Base-by-base conservation (phyloP, 495 filamentous ascomycete species). In the Daldinia bambusicola region DNA sequence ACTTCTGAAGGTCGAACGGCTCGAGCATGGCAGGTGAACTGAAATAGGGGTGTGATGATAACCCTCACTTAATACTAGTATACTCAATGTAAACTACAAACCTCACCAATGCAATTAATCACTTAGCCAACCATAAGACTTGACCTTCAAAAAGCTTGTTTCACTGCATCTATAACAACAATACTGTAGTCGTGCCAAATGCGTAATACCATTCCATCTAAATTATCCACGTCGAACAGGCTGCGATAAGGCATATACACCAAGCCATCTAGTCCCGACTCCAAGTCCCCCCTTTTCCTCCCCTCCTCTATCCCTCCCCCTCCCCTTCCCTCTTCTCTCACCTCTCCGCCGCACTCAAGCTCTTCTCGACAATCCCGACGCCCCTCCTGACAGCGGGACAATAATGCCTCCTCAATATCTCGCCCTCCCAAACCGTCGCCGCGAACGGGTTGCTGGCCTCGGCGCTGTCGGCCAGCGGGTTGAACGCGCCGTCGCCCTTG, bases 371-470 rank as follows among this genome's bases (percentile, higher is more conserved):
- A 50, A 84, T 81, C 71, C 86, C 83, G 13, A 91, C 84, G n/a
- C 88, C 89, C 67, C 95, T 92, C 59, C 92, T 83, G 1, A 99
- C 90, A 68, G 88, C 88, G n/a, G 93, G 94, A 68, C 89, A 92
- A 74, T 91, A 99, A 84, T 99, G 95, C 64, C 88, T 82, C 74
- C 88, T 84, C 72, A 99, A 76, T 50, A 99, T 71, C 82, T 98
- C 94, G 2, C 93, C 93, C 75, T 99, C 95, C 95, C 95, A 99
- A 6, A 97, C 84, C 2, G 93, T 96, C 4, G 90, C 87, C 6
- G 95, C 91, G 78, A 94, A 97, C 10, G 94, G 93, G 51, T 74
- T 75, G 45, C 70, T 72, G 0, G 57, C 75, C 60, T 75, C 71
- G 40, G 67, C 77, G 45, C 55, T 82, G 30, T 67, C 78, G 10